Evolutionary conservation across 345 rosid species (phyloP), one percentile per base, ranked within the genome.

Genomic region (Leavenworthia alabamica): DNA sequence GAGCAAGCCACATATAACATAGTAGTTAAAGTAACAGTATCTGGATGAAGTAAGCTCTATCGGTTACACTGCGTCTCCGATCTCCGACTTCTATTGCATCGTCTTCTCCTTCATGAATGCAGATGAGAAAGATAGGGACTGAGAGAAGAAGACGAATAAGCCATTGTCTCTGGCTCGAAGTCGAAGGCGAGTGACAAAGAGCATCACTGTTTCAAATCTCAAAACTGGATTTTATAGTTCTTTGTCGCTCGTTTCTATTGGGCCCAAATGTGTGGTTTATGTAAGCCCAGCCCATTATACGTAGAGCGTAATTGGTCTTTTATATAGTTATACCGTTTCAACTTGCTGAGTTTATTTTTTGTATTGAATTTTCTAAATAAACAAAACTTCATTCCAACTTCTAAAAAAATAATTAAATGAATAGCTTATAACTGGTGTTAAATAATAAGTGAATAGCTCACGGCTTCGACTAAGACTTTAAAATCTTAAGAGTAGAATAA

Each of bases 21-120:
- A 29, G 86, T 75, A 43, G 94, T 85, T 70, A 82, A 85, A 22
- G 96, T 85, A 46, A 85, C 84, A 45, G 73, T 77, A 80, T 90
- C 86, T 2, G 97, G 96, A 10, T 77, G 87, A 86, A 86, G 77
- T 78, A 82, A 2, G 81, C 36, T 29, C 36, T 65, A 64, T 82
- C 73, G 55, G 84, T 62, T 37, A 83, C 50, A 64, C 14, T 60
- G 22, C 62, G 75, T 57, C 67, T 36, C 50, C 61, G 75, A 44
- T 72, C 75, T 36, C 65, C 75, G 35, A 56, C 50, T 50, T 58
- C 51, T 40, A 63, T 15, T 40, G 71, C 48, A n/a, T 56, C 46
- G 12, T 61, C 46, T 68, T 61, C 73, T 42, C 15, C n/a, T n/a
- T 41, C 48, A 17, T 12, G 62, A 67, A 43, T 15, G 55, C 0